Evolutionary conservation across 2,329 filamentous ascomycete genomes (phyloP).

Genomic region (Beauveria australis): DNA sequence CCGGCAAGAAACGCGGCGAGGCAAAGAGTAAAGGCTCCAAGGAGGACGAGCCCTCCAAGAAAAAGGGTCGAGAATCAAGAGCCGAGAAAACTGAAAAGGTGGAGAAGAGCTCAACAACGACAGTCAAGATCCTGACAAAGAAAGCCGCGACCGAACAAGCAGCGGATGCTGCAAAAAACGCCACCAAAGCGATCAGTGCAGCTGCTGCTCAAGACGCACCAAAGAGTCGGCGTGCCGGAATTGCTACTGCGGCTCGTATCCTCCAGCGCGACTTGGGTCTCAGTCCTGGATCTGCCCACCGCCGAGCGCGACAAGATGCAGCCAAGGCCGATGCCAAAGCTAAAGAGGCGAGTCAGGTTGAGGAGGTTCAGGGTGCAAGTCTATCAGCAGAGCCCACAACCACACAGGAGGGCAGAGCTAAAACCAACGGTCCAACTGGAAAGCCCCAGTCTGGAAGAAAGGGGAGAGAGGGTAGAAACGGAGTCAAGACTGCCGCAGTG

Average conservation of each 20-base stretch:
- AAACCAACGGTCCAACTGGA: conserved; percentile 12
- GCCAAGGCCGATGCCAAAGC: conserved; percentile 42
- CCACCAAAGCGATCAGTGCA: conserved; percentile 26
- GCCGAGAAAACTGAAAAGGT: not conserved
- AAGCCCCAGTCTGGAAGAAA: conserved; percentile 18
- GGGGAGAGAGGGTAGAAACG: conserved; percentile 29
- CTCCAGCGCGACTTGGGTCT: conserved; percentile 59
- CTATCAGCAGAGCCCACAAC: not conserved
- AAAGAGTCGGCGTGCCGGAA: conserved; percentile 52
- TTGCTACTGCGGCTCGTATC: conserved; percentile 55
- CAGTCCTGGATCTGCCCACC: conserved; percentile 53
- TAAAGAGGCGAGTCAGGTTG: conserved; percentile 14
- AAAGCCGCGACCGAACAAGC: conserved; percentile 43
- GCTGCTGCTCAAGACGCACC: conserved; percentile 28
- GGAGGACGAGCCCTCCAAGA: conserved; percentile 47
- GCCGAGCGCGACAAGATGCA: conserved; percentile 50
- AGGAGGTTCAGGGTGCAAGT: not conserved
- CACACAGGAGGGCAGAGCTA: conserved; percentile 14
- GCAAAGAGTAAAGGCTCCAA: conserved; percentile 41
- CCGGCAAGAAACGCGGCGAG: conserved; percentile 34
- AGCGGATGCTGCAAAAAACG: conserved; percentile 36
- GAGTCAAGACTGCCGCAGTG: conserved; percentile 29
- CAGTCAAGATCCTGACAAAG: conserved; percentile 56
- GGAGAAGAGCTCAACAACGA: conserved; percentile 36
- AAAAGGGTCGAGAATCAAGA: conserved; percentile 57